Percentiles rank a stretch among this genome's conserved stretches.
phyloP scores from a whole-genome alignment of 306 rosid genomes.

The Quercus variabilis region DNA sequence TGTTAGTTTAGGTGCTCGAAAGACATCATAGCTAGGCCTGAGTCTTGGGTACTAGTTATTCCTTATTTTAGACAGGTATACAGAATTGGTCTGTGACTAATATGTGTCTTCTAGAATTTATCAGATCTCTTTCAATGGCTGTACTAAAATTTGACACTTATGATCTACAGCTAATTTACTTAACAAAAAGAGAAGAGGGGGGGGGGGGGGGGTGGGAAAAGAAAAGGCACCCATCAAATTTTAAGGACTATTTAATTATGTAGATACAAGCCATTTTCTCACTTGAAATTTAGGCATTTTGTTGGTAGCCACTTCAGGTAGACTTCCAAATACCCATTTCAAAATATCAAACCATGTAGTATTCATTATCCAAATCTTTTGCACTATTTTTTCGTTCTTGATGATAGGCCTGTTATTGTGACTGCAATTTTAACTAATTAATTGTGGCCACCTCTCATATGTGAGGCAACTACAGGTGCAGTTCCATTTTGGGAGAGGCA shows the following conservation, averaged over 20 bases:
- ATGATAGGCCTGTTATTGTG: background rate
- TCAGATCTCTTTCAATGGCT: background rate
- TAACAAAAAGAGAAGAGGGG: background rate
- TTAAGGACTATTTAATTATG: background rate
- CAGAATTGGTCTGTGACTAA: background rate
- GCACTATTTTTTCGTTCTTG: background rate
- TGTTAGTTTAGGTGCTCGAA: background rate
- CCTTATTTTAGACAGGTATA: background rate
- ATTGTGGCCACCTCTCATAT: background rate
- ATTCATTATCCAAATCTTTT: background rate
- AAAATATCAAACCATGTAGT: background rate
- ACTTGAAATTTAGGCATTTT: background rate
- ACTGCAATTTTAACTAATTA: background rate
- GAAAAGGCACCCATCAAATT: background rate
- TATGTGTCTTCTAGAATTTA: background rate
- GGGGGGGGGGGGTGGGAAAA: too few species aligned
- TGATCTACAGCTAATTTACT: background rate
- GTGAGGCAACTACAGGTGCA: background rate
- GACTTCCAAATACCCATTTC: background rate
- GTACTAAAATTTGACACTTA: background rate
- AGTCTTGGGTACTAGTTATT: background rate
- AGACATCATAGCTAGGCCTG: background rate
- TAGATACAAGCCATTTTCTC: background rate
- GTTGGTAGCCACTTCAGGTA: too few species aligned
- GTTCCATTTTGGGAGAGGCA: background rate